phyloP scores from a whole-genome alignment of 2,329 filamentous ascomycete genomes.

The Mycocentrospora acerina region DNA sequence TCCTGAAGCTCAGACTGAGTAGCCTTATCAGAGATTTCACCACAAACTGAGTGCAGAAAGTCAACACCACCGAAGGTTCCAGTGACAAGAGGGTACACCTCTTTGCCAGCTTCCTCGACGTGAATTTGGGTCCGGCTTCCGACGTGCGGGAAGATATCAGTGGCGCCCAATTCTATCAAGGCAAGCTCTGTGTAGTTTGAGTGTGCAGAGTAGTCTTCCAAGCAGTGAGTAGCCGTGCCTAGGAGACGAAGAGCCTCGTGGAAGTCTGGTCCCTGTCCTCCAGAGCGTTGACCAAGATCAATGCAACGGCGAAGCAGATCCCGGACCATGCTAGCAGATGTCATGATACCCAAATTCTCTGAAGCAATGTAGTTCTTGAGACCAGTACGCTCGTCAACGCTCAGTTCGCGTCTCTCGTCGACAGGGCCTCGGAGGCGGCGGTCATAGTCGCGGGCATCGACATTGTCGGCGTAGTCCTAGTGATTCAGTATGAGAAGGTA shows the following conservation, averaged over 20 bases:
- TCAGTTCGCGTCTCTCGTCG: slow-evolving; percentile 75
- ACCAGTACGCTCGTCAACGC: slow-evolving; percentile 65
- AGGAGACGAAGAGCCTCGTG: slow-evolving; percentile 84
- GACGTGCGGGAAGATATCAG: slow-evolving; percentile 81
- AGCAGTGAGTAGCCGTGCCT: slow-evolving; percentile 84
- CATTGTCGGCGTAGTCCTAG: slow-evolving; percentile 79
- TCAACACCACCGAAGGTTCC: slow-evolving; percentile 95
- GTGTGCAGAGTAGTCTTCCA: slow-evolving; percentile 88
- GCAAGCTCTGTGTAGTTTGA: slow-evolving; percentile 91
- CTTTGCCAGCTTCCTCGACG: slow-evolving; percentile 63
- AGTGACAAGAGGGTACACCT: slow-evolving; percentile 81
- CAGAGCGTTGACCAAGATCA: slow-evolving; percentile 76
- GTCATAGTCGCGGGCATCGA: slow-evolving; percentile 82
- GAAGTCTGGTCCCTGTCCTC: slow-evolving; percentile 71
- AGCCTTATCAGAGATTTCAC: slow-evolving; percentile 80
- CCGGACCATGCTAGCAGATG: slow-evolving; percentile 75
- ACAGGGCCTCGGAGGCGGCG: slow-evolving; percentile 77
- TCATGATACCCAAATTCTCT: slow-evolving; percentile 75
- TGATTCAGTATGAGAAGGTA: slow-evolving; percentile 6
- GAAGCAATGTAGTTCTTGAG: slow-evolving; percentile 96
- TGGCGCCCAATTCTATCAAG: slow-evolving; percentile 82
- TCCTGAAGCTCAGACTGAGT: slow-evolving; percentile 89
- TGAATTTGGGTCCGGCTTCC: slow-evolving; percentile 71
- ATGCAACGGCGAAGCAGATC: slow-evolving; percentile 73
- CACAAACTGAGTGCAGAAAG: slow-evolving; percentile 84